Conservation (phyloP, 1,284 basidiomycete genomes). For the Marasmius tenuissimus region DNA sequence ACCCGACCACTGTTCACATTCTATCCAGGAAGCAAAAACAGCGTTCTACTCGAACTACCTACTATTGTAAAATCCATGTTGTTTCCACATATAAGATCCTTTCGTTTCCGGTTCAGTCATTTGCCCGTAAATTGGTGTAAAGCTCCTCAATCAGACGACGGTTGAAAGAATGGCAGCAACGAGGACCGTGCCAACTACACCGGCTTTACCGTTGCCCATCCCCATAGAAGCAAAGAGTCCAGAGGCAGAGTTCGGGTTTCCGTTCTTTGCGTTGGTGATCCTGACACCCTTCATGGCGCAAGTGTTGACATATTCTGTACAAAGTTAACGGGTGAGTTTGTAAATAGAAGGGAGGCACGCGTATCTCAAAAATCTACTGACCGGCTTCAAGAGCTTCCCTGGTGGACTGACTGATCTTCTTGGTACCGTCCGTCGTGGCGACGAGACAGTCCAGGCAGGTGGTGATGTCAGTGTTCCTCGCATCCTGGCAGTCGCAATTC, state of each 20-base stretch:
- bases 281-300: not conserved
- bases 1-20: too few relatives aligned
- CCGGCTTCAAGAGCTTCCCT: not conserved
- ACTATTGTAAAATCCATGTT: too few relatives aligned
- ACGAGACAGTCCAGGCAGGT: not conserved
- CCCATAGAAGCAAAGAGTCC: not conserved
- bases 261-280: not conserved
- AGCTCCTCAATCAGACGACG: not conserved
- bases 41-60: too few relatives aligned
- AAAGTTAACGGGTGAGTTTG: not conserved
- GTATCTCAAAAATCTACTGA: not conserved
- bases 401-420: not conserved
- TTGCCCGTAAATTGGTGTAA: not conserved
- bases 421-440: not conserved
- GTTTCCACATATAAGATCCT: not conserved
- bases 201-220: not conserved
- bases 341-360: not conserved
- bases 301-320: slow-evolving; percentile 1
- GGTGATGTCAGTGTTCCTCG: not conserved
- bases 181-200: not conserved
- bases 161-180: not conserved
- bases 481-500: not conserved
- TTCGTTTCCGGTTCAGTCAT: not conserved
- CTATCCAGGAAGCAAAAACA: too few relatives aligned
- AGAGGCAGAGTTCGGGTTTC: not conserved